These are phyloP conservation scores for Neopestalotiopsis clavispora DNA, from an alignment of 2,329 filamentous ascomycete genomes.

Conservation along the genomic window DNA sequence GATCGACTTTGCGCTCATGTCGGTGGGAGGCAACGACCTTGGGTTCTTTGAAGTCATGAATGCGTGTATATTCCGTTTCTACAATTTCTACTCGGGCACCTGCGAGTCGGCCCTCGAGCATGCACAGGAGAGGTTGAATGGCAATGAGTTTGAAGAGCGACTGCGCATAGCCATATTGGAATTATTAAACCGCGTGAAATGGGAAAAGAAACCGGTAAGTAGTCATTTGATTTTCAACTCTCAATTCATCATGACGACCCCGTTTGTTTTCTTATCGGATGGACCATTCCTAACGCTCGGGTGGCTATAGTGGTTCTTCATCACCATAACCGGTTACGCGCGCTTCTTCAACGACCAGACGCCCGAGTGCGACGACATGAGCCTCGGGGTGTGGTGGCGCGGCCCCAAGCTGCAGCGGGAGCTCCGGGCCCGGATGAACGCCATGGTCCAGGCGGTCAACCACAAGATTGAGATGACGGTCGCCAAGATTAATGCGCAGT, in stretches of 20 bases:
- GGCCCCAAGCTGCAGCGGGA: conserved; percentile 45
- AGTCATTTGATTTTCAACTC: neutral
- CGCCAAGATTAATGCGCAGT: conserved; percentile 41
- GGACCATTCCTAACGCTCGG: neutral
- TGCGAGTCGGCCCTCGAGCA: conserved; percentile 45
- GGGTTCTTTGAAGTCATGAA: conserved; percentile 56
- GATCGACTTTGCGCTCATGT: conserved; percentile 49
- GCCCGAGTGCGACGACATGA: conserved; percentile 46
- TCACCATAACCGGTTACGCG: conserved; percentile 53
- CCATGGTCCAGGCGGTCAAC: conserved; percentile 48
- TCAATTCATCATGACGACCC: neutral
- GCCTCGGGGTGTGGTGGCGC: conserved; percentile 51
- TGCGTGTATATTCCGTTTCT: conserved; percentile 55
- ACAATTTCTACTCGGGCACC: conserved; percentile 52
- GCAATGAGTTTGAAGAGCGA: conserved; percentile 43
- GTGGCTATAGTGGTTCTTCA: conserved; percentile 36
- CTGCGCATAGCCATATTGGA: conserved; percentile 45
- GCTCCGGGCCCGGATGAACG: conserved; percentile 47
- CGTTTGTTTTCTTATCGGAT: too few relatives aligned
- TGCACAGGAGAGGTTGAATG: conserved; percentile 38
- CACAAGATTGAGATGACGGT: conserved; percentile 42
- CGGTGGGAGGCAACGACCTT: conserved; percentile 54
- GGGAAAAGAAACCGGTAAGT: conserved; percentile 45
- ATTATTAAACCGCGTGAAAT: conserved; percentile 47
- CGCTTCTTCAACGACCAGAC: conserved; percentile 53